These are phyloP conservation scores for Carpediemonas membranifera DNA, from an alignment of 78 protist genomes.

Conservation along the genomic window DNA sequence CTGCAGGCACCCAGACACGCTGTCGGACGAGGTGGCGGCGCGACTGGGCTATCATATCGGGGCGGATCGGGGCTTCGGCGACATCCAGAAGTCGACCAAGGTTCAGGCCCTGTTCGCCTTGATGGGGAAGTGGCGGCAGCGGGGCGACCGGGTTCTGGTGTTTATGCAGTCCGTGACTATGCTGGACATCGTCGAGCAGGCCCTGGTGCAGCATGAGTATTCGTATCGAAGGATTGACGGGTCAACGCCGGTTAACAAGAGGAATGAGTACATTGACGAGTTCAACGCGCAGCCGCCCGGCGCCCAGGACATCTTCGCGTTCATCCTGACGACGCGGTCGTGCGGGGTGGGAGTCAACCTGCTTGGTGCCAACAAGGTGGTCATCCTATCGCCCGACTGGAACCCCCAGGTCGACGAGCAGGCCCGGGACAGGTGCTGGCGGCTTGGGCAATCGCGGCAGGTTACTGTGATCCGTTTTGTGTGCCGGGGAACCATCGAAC, in stretches of 20 bases:
- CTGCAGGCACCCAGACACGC: conserved; percentile 86
- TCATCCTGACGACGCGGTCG: not conserved
- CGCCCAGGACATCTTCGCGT: too few relatives aligned
- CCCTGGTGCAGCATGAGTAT: not conserved
- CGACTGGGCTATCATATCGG: not conserved
- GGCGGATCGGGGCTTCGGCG: conserved; percentile 21
- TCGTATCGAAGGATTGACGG: conserved; percentile 81
- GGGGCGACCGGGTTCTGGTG: conserved; percentile 60
- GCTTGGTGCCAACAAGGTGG: not conserved
- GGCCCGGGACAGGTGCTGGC: not conserved
- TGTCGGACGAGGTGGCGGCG: too few relatives aligned
- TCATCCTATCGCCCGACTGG: conserved; percentile 5
- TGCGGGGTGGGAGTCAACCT: conserved; percentile 8
- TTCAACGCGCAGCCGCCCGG: too few relatives aligned
- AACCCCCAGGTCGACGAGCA: conserved; percentile 2
- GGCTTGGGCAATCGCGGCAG: not conserved
- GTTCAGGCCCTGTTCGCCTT: not conserved
- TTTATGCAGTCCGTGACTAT: conserved; percentile 84
- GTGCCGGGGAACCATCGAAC: not conserved
- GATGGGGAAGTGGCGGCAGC: not conserved
- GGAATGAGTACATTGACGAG: too few relatives aligned
- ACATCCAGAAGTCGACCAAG: not conserved
- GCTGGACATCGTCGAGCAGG: conserved; percentile 71
- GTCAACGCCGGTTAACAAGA: too few relatives aligned
- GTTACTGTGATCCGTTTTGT: not conserved